Conservation (phyloP, 306 rosid genomes). For the Cotoneaster glaucophyllus region DNA sequence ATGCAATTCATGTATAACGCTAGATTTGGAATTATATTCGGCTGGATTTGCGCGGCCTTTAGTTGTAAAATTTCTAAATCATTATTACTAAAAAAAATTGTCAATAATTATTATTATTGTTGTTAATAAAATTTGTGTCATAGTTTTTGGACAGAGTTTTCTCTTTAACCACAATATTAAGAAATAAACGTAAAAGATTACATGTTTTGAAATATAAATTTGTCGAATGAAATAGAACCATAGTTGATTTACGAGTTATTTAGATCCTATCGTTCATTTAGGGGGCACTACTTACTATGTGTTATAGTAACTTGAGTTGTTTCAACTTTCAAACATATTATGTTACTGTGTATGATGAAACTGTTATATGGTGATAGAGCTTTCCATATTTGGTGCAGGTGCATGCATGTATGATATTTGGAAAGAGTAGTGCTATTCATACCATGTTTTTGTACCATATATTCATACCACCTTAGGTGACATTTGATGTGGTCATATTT, state of each 20-base stretch:
- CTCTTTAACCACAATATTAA: too few relatives aligned
- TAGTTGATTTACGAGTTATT: too few relatives aligned
- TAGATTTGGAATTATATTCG: conserved; percentile 38
- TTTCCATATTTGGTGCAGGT: neutral
- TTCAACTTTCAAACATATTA: neutral
- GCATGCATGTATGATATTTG: neutral
- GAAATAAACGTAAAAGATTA: too few relatives aligned
- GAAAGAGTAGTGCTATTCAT: too few relatives aligned
- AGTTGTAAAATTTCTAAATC: neutral
- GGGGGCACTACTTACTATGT: neutral
- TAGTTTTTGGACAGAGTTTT: too few relatives aligned
- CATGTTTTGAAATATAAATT: too few relatives aligned
- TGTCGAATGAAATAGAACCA: too few relatives aligned
- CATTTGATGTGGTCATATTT: too few relatives aligned
- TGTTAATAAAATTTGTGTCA: too few relatives aligned
- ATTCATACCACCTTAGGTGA: too few relatives aligned
- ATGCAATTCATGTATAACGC: conserved; percentile 31
- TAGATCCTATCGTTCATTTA: too few relatives aligned
- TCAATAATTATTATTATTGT: neutral
- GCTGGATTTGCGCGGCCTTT: conserved; percentile 37
- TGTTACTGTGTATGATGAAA: neutral
- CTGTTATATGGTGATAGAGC: neutral
- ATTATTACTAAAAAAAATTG: neutral
- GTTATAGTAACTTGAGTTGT: neutral
- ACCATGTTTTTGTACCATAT: too few relatives aligned